Percentiles rank a stretch among this genome's conserved stretches.
Conservation (phyloP, 169 alveolate genomes). For the Neospora caninum region DNA sequence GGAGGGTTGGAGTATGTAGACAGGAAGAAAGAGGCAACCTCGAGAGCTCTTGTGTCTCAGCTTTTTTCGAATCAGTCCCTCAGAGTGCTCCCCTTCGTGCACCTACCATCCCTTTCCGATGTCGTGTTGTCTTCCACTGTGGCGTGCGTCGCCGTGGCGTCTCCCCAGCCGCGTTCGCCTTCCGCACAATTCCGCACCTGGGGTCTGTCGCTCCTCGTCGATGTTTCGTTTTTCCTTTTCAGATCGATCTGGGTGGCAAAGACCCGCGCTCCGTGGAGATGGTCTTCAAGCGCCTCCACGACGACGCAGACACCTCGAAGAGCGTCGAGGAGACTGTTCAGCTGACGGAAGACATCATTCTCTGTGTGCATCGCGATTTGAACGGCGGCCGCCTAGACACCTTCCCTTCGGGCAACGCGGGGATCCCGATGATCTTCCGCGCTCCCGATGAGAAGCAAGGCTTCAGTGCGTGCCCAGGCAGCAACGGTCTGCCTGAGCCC, state of each 20-base stretch:
- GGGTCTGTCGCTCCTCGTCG: too few species aligned
- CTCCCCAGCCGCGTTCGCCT: too few species aligned
- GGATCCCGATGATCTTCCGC: constrained; percentile 11
- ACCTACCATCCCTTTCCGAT: too few species aligned
- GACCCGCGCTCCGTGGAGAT: neutral
- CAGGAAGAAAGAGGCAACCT: too few species aligned
- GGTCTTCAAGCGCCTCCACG: neutral
- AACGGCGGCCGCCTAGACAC: neutral
- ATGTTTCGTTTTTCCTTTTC: neutral
- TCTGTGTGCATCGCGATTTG: constrained; percentile 12
- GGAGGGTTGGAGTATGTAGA: too few species aligned
- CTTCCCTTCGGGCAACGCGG: constrained; percentile 20
- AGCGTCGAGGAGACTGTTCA: neutral
- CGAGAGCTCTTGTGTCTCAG: too few species aligned
- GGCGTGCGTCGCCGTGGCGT: too few species aligned
- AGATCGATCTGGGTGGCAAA: neutral
- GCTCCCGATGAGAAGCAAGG: neutral
- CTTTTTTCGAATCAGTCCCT: too few species aligned
- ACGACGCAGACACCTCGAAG: neutral
- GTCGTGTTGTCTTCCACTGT: too few species aligned
- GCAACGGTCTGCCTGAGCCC: neutral
- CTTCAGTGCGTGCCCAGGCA: too few species aligned
- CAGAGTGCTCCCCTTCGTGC: too few species aligned
- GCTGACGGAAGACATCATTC: constrained; percentile 19
- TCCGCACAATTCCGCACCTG: too few species aligned